Conservation (phyloP, 495 filamentous ascomycete species). For the Clavariopsis aquatica region DNA sequence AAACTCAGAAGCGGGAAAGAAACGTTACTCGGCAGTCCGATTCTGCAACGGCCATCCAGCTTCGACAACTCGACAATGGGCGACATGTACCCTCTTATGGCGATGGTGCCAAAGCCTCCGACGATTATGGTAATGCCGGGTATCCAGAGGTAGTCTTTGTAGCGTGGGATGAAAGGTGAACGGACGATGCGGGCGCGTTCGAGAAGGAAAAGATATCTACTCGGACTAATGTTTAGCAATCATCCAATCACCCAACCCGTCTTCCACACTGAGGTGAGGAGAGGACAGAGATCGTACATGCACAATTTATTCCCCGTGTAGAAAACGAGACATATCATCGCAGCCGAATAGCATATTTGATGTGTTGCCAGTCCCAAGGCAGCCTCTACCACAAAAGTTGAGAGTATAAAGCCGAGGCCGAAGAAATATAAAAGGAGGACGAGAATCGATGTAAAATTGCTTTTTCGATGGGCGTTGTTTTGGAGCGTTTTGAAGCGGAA, state of each 20-base stretch:
- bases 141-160: not conserved
- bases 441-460: conserved; percentile 1
- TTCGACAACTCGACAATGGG: not conserved
- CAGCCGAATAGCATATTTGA: not conserved
- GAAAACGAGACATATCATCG: not conserved
- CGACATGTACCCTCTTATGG: not conserved
- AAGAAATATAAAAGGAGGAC: not conserved
- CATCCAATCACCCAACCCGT: not conserved
- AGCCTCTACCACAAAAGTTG: not conserved
- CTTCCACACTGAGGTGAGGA: not conserved
- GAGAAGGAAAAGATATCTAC: conserved; percentile 10
- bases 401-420: not conserved
- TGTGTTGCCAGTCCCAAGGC: not conserved
- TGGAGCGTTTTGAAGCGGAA: not conserved
- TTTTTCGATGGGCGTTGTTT: not conserved
- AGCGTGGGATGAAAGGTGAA: conserved; percentile 5
- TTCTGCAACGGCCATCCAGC: not conserved
- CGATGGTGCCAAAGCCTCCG: not conserved
- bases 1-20: not conserved
- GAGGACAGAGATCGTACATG: not conserved
- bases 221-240: not conserved
- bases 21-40: not conserved
- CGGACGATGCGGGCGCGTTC: conserved; percentile 14
- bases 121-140: not conserved
- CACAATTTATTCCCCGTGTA: not conserved